Percentiles rank a stretch among this genome's conserved stretches.
phyloP scores from a whole-genome alignment of 805 yeast species.

The Suhomyces faveliae region DNA sequence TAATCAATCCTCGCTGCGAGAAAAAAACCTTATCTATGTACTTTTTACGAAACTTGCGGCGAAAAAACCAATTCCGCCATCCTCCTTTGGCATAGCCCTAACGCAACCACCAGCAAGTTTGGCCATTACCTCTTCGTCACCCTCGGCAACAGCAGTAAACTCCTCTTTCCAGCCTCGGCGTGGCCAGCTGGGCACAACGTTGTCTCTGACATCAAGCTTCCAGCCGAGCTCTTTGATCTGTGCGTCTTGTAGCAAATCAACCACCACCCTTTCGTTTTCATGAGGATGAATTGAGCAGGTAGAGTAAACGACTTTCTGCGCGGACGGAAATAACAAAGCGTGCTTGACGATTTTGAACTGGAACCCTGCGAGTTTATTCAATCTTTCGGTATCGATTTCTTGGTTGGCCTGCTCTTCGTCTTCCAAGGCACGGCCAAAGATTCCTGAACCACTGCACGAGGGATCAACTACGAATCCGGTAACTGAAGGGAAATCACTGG shows the following conservation, averaged over 20 bases:
- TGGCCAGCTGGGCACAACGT: conserved; percentile 83
- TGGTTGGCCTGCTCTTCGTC: conserved; percentile 52
- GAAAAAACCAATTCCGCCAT: conserved; percentile 98
- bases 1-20: too few species aligned
- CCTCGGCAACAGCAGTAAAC: conserved; percentile 48
- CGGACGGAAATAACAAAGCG: conserved; percentile 79
- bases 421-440: conserved; percentile 81
- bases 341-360: conserved; percentile 87
- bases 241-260: conserved; percentile 66
- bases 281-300: conserved; percentile 94
- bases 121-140: conserved; percentile 39
- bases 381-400: conserved; percentile 53
- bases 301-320: conserved; percentile 79
- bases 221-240: conserved; percentile 71
- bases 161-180: conserved; percentile 78
- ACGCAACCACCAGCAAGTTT: conserved; percentile 80
- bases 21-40: background rate
- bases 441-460: conserved; percentile 96
- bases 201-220: conserved; percentile 56
- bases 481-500: conserved; percentile 59
- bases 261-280: conserved; percentile 91
- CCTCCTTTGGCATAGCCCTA: conserved; percentile 78
- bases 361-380: conserved; percentile 76
- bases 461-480: conserved; percentile 92
- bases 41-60: conserved; percentile 80